Percentiles rank a stretch among this genome's conserved stretches.
These are phyloP conservation scores for Trichoderma gamsii DNA, from an alignment of 495 filamentous ascomycete genomes.

Conservation along the genomic window DNA sequence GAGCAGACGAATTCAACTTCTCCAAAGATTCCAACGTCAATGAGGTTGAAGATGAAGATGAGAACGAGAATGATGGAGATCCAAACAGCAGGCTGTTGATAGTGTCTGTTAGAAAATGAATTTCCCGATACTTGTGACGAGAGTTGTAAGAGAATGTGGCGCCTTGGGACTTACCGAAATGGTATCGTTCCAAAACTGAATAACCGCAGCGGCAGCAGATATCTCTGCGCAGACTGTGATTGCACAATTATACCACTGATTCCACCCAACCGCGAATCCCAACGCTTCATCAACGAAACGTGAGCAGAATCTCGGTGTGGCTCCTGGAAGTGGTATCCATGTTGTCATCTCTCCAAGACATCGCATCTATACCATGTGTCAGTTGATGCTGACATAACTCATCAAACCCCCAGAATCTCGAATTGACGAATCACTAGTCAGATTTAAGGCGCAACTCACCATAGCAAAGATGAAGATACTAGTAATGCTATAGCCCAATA, in stretches of 20 bases:
- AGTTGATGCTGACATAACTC: constrained; percentile 55
- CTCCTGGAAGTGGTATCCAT: constrained; percentile 67
- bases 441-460: neutral
- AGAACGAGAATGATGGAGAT: constrained; percentile 32
- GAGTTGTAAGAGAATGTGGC: neutral
- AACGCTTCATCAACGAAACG: constrained; percentile 67
- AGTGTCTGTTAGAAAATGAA: neutral
- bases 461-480: constrained; percentile 26
- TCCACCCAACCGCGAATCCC: constrained; percentile 75
- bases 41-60: constrained; percentile 26
- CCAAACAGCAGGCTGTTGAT: constrained; percentile 36
- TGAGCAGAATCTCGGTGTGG: constrained; percentile 68
- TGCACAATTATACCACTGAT: constrained; percentile 46
- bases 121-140: neutral
- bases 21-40: constrained; percentile 39
- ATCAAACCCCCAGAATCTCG: constrained; percentile 25
- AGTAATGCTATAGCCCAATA: constrained; percentile 41
- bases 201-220: constrained; percentile 65
- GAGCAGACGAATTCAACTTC: constrained; percentile 52
- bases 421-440: neutral
- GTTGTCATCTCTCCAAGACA: constrained; percentile 65
- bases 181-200: constrained; percentile 63
- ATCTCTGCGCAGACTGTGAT: constrained; percentile 72
- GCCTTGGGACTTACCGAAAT: constrained; percentile 23
- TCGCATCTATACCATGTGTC: constrained; percentile 54